Evolutionary conservation across 192 early-diverging fungal genomes (phyloP).

Genomic region (Dissophora globulifera): DNA sequence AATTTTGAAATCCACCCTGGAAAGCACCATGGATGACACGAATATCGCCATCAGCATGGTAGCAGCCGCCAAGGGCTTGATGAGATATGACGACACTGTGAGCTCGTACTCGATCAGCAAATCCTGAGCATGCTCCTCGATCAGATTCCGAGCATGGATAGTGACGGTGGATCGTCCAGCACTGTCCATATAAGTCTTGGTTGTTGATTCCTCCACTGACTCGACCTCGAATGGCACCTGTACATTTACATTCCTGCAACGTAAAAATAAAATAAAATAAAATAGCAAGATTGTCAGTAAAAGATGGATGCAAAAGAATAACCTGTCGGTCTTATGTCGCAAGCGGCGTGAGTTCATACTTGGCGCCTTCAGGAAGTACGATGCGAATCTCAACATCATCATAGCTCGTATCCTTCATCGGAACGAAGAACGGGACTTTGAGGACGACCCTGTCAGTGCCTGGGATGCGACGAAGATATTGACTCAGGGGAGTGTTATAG

Average conservation of each 20-base stretch:
- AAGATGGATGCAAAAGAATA: background rate
- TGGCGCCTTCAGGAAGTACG: conserved; percentile 92
- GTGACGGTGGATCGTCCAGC: conserved; percentile 86
- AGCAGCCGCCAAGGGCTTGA: conserved; percentile 72
- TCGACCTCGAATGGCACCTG: conserved; percentile 71
- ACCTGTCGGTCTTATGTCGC: no score
- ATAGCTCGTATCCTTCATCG: conserved; percentile 71
- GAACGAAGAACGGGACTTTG: conserved; percentile 75
- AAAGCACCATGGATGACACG: conserved; percentile 62
- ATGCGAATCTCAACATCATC: conserved; percentile 75
- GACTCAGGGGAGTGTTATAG: conserved; percentile 79
- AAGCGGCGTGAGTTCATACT: conserved; percentile 55
- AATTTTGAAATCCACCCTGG: conserved; percentile 69
- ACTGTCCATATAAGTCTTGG: conserved; percentile 90
- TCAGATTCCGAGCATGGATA: conserved; percentile 75
- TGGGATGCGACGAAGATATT: conserved; percentile 68
- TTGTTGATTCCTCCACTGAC: conserved; percentile 55
- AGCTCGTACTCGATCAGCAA: conserved; percentile 70
- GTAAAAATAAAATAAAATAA: no score
- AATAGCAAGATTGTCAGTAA: background rate
- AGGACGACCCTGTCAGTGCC: conserved; percentile 65
- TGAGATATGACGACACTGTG: conserved; percentile 54
- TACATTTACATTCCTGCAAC: conserved; percentile 75
- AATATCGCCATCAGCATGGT: conserved; percentile 64
- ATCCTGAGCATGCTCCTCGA: conserved; percentile 69